Percentiles rank a stretch among this genome's conserved stretches.
phyloP scores from a whole-genome alignment of 2,329 filamentous ascomycete genomes.

The Claviceps cyperi region DNA sequence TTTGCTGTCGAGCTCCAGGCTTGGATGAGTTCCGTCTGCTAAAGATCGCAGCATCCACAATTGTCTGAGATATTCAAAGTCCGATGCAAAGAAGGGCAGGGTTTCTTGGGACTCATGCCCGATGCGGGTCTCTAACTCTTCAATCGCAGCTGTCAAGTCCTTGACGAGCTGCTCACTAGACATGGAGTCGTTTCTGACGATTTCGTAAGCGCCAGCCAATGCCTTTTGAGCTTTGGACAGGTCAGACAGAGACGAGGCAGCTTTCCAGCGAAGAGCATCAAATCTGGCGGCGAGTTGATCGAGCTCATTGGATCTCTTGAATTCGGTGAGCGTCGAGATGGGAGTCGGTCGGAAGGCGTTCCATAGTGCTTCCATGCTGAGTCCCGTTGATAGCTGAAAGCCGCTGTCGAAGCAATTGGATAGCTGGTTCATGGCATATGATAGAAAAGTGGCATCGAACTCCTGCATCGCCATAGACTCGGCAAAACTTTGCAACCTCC shows the following conservation, averaged over 20 bases:
- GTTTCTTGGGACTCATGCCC: conserved; percentile 26
- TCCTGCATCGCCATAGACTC: conserved; percentile 10
- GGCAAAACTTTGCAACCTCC: conserved; percentile 24
- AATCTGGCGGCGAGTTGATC: conserved; percentile 44
- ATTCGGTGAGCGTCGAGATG: conserved; percentile 29
- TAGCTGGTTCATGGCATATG: conserved; percentile 26
- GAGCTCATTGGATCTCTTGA: conserved; percentile 35
- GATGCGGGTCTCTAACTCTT: conserved; percentile 32
- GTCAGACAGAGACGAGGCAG: conserved; percentile 34
- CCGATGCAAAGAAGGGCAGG: conserved; percentile 34
- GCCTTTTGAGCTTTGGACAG: conserved; percentile 39
- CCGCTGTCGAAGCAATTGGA: conserved; percentile 48
- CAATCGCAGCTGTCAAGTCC: conserved; percentile 36
- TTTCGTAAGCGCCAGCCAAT: conserved; percentile 39
- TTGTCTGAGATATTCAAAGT: conserved; percentile 45
- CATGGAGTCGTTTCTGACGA: conserved; percentile 30
- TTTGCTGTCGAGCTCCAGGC: conserved; percentile 17
- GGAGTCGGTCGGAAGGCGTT: conserved; percentile 50
- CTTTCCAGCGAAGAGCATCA: conserved; percentile 46
- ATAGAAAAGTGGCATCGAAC: conserved; percentile 22
- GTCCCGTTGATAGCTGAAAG: conserved; percentile 59
- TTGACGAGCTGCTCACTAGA: conserved; percentile 33
- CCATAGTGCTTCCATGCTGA: conserved; percentile 74
- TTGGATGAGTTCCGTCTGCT: background rate
- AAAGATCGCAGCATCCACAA: conserved; percentile 27